These are phyloP conservation scores for Plectosphaerella cucumerina DNA, from an alignment of 2,329 filamentous ascomycete species.

Conservation along the genomic window DNA sequence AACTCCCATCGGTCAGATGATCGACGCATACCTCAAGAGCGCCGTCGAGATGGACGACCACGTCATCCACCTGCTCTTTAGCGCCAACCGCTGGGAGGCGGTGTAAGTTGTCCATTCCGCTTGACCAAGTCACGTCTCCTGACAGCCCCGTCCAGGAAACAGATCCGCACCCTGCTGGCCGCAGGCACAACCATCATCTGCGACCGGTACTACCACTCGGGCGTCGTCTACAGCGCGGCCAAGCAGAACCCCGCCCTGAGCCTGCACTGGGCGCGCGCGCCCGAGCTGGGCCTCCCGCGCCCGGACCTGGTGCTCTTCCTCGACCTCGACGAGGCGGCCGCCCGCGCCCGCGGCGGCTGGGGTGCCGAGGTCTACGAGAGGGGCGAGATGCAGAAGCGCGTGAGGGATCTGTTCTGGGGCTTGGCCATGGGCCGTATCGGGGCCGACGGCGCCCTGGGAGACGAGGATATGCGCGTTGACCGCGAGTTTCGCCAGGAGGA, in stretches of 20 bases:
- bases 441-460: constrained; percentile 18
- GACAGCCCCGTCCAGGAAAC: constrained; percentile 31
- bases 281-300: constrained; percentile 80
- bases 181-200: constrained; percentile 73
- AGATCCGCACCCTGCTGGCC: constrained; percentile 50
- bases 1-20: constrained; percentile 82
- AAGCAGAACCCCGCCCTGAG: constrained; percentile 69
- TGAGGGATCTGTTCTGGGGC: constrained; percentile 68
- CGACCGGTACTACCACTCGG: constrained; percentile 94
- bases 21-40: constrained; percentile 75
- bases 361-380: constrained; percentile 88
- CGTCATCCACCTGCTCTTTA: constrained; percentile 85
- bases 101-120: constrained; percentile 35
- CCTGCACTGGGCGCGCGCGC: constrained; percentile 76
- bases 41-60: constrained; percentile 76
- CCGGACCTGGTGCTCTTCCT: constrained; percentile 88
- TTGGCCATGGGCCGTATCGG: constrained; percentile 43
- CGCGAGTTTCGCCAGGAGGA: constrained; percentile 41
- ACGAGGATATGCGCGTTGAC: constrained; percentile 16
- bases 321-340: constrained; percentile 70
- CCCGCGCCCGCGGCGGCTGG: constrained; percentile 76
- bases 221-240: constrained; percentile 87
- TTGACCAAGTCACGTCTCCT: not conserved
- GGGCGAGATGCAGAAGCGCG: constrained; percentile 73
- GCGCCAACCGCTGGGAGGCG: constrained; percentile 84